phyloP scores from a whole-genome alignment of 345 rosid genomes.

The Lumnitzera racemosa region DNA sequence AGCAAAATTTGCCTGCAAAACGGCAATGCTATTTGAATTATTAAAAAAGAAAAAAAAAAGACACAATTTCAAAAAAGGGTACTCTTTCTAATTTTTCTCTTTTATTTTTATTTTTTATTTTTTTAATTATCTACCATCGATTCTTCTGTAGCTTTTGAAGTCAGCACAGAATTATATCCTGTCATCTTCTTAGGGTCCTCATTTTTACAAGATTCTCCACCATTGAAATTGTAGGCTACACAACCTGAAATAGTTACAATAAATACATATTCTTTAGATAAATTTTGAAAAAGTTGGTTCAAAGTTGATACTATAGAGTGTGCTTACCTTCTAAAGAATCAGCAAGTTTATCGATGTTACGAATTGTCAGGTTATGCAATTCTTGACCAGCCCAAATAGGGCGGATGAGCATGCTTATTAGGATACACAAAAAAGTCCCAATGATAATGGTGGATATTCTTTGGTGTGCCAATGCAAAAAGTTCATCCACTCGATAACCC shows the following conservation, averaged over 20 bases:
- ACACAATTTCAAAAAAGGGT: not conserved
- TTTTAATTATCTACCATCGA: slow-evolving; percentile 14
- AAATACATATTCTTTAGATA: not conserved
- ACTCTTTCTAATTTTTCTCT: too few relatives aligned
- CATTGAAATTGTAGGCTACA: slow-evolving; percentile 12
- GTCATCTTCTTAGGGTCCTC: not conserved
- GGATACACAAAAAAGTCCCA: slow-evolving; percentile 14
- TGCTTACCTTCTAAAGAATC: slow-evolving; percentile 19
- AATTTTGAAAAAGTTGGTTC: not conserved
- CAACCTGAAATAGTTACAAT: slow-evolving; percentile 10
- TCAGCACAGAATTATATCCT: slow-evolving; percentile 22
- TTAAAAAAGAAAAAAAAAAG: too few relatives aligned
- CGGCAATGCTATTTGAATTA: not conserved
- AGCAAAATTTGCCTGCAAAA: slow-evolving; percentile 31
- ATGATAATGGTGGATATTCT: slow-evolving; percentile 23
- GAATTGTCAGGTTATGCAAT: slow-evolving; percentile 15
- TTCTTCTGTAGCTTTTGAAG: slow-evolving; percentile 28
- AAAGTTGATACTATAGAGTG: not conserved
- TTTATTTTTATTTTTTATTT: too few relatives aligned
- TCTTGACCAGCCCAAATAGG: slow-evolving; percentile 24
- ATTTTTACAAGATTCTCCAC: not conserved
- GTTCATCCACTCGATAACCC: slow-evolving; percentile 8
- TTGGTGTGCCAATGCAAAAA: slow-evolving; percentile 10
- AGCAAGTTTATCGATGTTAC: slow-evolving; percentile 20
- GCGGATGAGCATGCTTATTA: slow-evolving; percentile 13